Evolutionary conservation across 345 rosid genomes (phyloP).

Genomic region (Acer saccharum): DNA sequence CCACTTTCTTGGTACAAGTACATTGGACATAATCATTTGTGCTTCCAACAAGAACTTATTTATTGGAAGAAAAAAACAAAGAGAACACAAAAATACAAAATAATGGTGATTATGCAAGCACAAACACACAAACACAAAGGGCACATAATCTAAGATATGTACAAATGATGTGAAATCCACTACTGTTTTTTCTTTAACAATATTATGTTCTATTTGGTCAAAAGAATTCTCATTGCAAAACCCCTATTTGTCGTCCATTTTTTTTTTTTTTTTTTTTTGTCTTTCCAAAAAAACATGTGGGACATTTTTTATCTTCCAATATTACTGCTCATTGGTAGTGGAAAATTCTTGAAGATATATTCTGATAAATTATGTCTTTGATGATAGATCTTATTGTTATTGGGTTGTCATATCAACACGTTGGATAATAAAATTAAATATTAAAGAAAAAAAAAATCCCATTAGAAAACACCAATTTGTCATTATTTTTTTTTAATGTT

Average conservation of each 20-base stretch:
- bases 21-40: slow-evolving; percentile 15
- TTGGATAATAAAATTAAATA: no score
- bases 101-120: neutral
- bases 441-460: neutral
- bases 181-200: neutral
- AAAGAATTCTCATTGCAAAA: neutral
- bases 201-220: neutral
- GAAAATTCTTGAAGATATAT: neutral
- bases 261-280: neutral
- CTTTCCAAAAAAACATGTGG: neutral
- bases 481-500: no score
- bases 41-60: neutral
- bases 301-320: neutral
- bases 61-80: neutral
- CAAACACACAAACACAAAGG: slow-evolving; percentile 11
- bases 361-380: neutral
- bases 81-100: neutral
- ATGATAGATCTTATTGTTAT: neutral
- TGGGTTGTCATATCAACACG: neutral
- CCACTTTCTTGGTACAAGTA: neutral
- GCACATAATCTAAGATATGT: neutral
- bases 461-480: neutral
- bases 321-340: neutral
- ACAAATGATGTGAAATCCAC: slow-evolving; percentile 17
- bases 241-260: neutral